Evolutionary conservation across 768 basidiomycete species (phyloP), one percentile per base, ranked within the genome.

Genomic region (Tremella mesenterica): DNA sequence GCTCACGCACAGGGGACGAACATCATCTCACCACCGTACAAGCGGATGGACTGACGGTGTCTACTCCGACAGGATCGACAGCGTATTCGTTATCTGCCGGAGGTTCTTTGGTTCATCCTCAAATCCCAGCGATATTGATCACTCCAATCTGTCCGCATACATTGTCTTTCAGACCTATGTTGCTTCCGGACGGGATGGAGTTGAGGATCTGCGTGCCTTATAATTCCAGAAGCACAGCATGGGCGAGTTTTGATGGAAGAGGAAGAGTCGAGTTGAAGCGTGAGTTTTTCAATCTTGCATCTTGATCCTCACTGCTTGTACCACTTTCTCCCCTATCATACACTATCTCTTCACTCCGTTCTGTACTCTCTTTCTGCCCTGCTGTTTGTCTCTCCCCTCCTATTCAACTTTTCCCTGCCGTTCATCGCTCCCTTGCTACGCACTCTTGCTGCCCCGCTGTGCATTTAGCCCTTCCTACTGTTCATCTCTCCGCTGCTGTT

Each of bases 1-100:
- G 25, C 50, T 54, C 45, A 58, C 45, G 30, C 8, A 9, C 59
- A 96, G 93, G 91, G 56, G 95, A 99, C 69, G 93, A 99, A 59
- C 89, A 99, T 73, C 95, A 97, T 76, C 85, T 99, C 81, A 99
- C 95, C 1, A 99, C 95, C 1, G 95, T 97, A 2, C 95, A 97
- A 75, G 95, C 92, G 0, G 95, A 99, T 65, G 95, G 95, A 12
- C 77, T 99, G 38, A 89, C 87, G 27, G 84, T 99, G 14, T 85
- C 85, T 21, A 99, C 95, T 0, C 95, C 95, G 7, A 99, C 95
- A 0, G 95, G 95, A 3, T 97, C 95, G 0, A 99, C 95, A 10
- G 95, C 95, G 2, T 99, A 99, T 74, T 99, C 95, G 81, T 77
- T 99, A 20, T 99, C 95, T 27, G 95, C 95, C 12, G 95, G 95